Percentiles rank a stretch among this genome's conserved stretches.
Conservation (phyloP, 306 rosid genomes). For the Cicer chorassanicum region DNA sequence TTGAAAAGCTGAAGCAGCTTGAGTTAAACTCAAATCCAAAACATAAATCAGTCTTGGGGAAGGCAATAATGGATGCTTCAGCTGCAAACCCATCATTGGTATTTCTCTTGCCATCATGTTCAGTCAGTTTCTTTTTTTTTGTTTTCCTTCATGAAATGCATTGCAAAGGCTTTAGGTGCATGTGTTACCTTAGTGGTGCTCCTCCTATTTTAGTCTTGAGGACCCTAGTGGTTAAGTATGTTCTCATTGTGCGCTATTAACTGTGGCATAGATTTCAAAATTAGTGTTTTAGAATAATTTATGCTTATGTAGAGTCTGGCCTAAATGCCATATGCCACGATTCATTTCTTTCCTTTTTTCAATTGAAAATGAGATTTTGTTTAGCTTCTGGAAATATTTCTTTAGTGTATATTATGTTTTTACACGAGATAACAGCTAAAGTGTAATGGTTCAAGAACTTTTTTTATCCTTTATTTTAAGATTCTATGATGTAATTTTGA, state of each 20-base stretch:
- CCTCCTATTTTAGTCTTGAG: constrained; percentile 24
- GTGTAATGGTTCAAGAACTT: constrained; percentile 35
- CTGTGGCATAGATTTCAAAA: constrained; percentile 21
- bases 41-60: constrained; percentile 61
- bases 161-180: constrained; percentile 35
- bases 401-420: background rate
- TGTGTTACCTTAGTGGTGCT: constrained; percentile 4
- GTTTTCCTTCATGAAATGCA: constrained; percentile 38
- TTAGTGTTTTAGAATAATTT: constrained; percentile 11
- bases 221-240: constrained; percentile 1
- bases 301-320: constrained; percentile 37
- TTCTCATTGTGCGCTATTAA: constrained; percentile 2
- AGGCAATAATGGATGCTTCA: constrained; percentile 68
- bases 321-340: background rate
- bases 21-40: constrained; percentile 65
- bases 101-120: constrained; percentile 42
- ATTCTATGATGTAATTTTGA: constrained; percentile 46
- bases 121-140: constrained; percentile 38
- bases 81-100: constrained; percentile 73
- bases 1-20: constrained; percentile 83
- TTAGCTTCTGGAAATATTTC: constrained; percentile 7
- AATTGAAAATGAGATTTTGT: constrained; percentile 19
- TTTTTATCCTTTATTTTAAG: constrained; percentile 37
- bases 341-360: background rate
- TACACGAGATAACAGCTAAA: constrained; percentile 19